These are phyloP conservation scores for Neospora caninum DNA, from an alignment of 169 alveolate species.

Conservation along the genomic window DNA sequence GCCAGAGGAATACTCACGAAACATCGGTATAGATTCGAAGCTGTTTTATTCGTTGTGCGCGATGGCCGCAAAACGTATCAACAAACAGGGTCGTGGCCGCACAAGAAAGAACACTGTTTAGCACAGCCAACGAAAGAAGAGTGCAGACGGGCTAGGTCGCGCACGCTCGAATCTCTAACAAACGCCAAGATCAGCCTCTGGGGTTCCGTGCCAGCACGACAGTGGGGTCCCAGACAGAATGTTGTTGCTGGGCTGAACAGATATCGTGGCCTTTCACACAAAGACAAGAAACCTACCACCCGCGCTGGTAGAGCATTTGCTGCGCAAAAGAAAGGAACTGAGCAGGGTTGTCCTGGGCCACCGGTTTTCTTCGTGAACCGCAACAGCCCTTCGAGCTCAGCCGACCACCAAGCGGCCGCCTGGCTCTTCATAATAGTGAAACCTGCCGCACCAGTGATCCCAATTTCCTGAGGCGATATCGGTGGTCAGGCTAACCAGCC, in stretches of 20 bases:
- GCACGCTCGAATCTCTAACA: too few species aligned
- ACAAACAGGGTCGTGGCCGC: too few species aligned
- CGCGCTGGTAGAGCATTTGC: background rate
- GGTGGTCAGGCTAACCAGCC: too few species aligned
- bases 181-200: too few species aligned
- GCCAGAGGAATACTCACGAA: background rate
- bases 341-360: background rate
- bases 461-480: background rate
- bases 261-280: background rate
- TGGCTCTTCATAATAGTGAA: background rate
- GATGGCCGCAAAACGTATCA: too few species aligned
- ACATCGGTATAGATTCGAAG: background rate
- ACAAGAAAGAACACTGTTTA: too few species aligned
- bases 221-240: too few species aligned
- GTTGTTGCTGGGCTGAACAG: background rate
- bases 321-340: background rate
- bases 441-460: background rate
- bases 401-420: background rate
- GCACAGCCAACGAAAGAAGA: too few species aligned
- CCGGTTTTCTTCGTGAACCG: background rate
- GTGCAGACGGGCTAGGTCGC: too few species aligned
- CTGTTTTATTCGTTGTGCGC: background rate
- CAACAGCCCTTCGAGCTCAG: background rate
- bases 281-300: background rate
- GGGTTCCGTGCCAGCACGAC: too few species aligned